phyloP scores from a whole-genome alignment of 1,284 basidiomycete genomes.

The Cutaneotrichosporon cutaneum region DNA sequence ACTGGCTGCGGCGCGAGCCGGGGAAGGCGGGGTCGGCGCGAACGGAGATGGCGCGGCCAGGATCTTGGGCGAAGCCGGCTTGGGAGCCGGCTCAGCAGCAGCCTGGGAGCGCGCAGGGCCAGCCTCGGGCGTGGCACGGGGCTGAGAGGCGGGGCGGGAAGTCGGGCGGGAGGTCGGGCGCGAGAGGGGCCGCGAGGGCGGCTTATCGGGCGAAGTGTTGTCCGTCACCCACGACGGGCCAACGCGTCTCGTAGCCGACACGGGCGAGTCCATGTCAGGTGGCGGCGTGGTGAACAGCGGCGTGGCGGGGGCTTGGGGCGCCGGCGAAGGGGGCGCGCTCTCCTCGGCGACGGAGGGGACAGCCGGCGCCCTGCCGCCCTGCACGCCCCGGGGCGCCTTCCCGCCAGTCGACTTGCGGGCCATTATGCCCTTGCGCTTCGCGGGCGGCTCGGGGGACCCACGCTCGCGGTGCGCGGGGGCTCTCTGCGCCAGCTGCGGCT shows the following conservation, averaged over 20 bases:
- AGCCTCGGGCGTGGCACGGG: background rate
- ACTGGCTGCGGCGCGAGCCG: background rate
- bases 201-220: background rate
- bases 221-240: constrained; percentile 1
- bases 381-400: background rate
- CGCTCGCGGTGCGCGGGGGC: background rate
- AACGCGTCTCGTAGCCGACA: background rate
- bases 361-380: background rate
- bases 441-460: background rate
- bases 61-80: too few relatives aligned
- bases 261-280: background rate
- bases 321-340: too few relatives aligned
- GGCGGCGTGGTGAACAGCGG: background rate
- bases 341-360: background rate
- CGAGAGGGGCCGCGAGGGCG: background rate
- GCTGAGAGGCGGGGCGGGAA: background rate
- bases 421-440: background rate
- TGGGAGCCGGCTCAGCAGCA: too few relatives aligned
- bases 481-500: background rate
- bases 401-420: constrained; percentile 10
- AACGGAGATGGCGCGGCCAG: too few relatives aligned
- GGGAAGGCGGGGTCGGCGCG: too few relatives aligned
- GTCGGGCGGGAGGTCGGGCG: background rate
- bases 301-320: background rate
- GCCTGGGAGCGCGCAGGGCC: background rate